Base-by-base conservation (phyloP, 352 stramenopile species). In the Globisporangium perplexum region DNA sequence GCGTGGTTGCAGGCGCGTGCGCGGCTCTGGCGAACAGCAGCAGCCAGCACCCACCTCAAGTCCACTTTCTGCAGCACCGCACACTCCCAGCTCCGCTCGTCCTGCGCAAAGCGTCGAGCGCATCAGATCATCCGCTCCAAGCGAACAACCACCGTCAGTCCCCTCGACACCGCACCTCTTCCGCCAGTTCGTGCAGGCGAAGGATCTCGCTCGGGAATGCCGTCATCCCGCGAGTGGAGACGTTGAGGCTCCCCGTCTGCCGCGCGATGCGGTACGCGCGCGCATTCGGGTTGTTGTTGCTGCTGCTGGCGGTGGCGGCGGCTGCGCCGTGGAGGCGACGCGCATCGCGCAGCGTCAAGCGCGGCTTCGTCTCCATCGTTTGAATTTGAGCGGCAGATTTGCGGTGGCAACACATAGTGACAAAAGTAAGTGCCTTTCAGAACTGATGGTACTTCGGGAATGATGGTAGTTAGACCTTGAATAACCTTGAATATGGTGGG, bases 1-100 rank as follows among this genome's bases (percentile, higher is more conserved):
- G n/a, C n/a, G n/a, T n/a, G n/a, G n/a, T n/a, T n/a, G n/a, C n/a
- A n/a, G n/a, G n/a, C n/a, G n/a, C n/a, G n/a, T n/a, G n/a, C n/a
- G n/a, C n/a, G n/a, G n/a, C n/a, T n/a, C n/a, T n/a, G n/a, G n/a
- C n/a, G n/a, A 42, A 22, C 18, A 35, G 7, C 24, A 5, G 12
- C 15, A 17, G 15, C 22, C n/a, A 14, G 23, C 14, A 20, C 45
- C 17, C 47, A 88, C 75, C 80, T 92, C 28, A 92, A 57, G 53
- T 92, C 82, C 33, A 86, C 55, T 59, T 92, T 92, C 35, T 69
- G 65, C 14, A 92, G 71, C 44, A 76, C 58, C 20, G 65, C 64
- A 55, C 78, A 87, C 55, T 92, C 82, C 82, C 78, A 92, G 47
- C 68, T 84, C 28, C 71, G 71, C 54, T 92, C 82, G 55, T 86